Percentiles rank a stretch among this genome's conserved stretches.
Evolutionary conservation across 345 rosid species (phyloP).

Genomic region (Gossypium mustelinum): DNA sequence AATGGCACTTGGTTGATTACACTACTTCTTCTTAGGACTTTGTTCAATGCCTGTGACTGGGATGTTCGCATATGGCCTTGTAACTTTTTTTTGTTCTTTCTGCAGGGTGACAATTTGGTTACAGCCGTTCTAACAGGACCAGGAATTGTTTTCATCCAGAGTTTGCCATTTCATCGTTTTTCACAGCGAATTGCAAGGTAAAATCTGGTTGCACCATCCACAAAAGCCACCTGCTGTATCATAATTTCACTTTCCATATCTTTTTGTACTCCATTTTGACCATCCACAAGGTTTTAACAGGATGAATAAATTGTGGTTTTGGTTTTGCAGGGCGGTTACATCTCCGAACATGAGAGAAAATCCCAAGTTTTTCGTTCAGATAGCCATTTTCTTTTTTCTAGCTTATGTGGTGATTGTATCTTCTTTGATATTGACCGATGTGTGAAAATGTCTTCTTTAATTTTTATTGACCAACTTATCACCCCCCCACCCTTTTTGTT

Average conservation of each 20-base stretch:
- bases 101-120: constrained; percentile 85
- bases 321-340: constrained; percentile 79
- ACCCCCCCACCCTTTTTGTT: not conserved
- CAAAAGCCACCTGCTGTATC: not conserved
- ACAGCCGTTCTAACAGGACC: constrained; percentile 90
- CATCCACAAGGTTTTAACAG: not conserved
- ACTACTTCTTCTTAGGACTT: not conserved
- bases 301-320: not conserved
- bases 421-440: constrained; percentile 89
- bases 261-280: not conserved
- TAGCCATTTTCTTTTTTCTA: constrained; percentile 80
- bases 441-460: constrained; percentile 29
- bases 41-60: not conserved
- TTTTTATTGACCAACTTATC: not conserved
- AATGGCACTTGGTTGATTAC: not conserved
- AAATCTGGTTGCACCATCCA: constrained; percentile 4
- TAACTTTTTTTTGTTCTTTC: not conserved
- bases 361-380: constrained; percentile 81
- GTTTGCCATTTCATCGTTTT: constrained; percentile 82
- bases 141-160: constrained; percentile 96
- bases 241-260: not conserved
- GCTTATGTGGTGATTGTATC: constrained; percentile 95
- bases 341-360: constrained; percentile 99
- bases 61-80: not conserved
- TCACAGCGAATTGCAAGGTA: constrained; percentile 95